Evolutionary conservation across 2,329 filamentous ascomycete genomes (phyloP), one percentile per base, ranked within the genome.

Genomic region (Lachnum nothofagi): DNA sequence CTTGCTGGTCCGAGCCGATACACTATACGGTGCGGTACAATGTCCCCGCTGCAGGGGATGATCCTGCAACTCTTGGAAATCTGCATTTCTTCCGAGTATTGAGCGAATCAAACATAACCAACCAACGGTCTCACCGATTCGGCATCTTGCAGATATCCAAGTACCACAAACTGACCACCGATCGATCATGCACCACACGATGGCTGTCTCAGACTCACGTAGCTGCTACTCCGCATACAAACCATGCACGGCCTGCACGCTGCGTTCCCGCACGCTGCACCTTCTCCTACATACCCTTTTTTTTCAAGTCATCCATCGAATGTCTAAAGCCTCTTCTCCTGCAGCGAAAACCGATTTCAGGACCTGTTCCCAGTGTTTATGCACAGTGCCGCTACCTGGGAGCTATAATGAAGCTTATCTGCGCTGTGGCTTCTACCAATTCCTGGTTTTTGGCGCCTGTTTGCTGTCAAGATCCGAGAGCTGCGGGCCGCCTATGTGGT

Each of bases 111-210:
- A 33, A 33, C 34, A 37, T 20, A 33, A n/a, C 41, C 24, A 43
- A 33, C 41, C 41, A 43, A 9, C 10, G 2, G 17, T 43, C 27
- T 31, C 41, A 43, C 41, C 24, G 25, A 34, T 37, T 3, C 46
- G 40, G 46, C 41, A 27, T 17, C 46, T 17, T 24, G 41, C 46
- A 49, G 29, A 19, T 38, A 12, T 22, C 22, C 39, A 9, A 39
- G 35, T 37, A 16, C 27, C 45, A 17, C n/a, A 5, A 12, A 27
- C n/a, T 25, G 24, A 31, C 41, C 25, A 33, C 41, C 25, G 33
- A 49, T 20, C 41, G 41, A 49, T 49, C 40, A 42, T 44, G 46
- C 46, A 44, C 25, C 25, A 6, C 20, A 41, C 25, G 12, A 14
- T 48, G 45, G 29, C 40, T 48, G 38, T 35, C 45, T 42, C 45